Evolutionary conservation across 2,329 filamentous ascomycete species (phyloP).

Genomic region (Colletotrichum tamarilloi): DNA sequence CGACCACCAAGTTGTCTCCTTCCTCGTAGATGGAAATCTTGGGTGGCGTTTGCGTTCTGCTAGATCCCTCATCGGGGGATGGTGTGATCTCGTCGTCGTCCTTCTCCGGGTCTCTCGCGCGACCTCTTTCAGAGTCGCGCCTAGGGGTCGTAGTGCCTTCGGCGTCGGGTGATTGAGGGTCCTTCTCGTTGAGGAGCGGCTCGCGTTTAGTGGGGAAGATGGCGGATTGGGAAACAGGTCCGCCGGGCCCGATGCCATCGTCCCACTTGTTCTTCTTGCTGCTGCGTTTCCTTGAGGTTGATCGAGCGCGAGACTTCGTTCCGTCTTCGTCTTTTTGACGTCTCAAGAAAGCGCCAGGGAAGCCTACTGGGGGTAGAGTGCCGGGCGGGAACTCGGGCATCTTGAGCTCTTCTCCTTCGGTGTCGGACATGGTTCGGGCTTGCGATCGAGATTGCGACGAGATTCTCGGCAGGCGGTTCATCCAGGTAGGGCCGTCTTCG

Average conservation of each 20-base stretch:
- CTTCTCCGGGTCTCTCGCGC: conserved; percentile 26
- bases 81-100: conserved; percentile 27
- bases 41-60: conserved; percentile 35
- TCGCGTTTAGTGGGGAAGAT: conserved; percentile 75
- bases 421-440: conserved; percentile 85
- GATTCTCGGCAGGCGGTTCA: conserved; percentile 86
- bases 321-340: conserved; percentile 83
- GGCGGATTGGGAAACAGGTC: conserved; percentile 89
- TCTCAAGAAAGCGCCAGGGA: conserved; percentile 82
- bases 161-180: conserved; percentile 38
- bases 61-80: conserved; percentile 27
- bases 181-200: conserved; percentile 42
- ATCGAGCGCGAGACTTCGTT: conserved; percentile 52
- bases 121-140: conserved; percentile 25
- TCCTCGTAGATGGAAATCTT: conserved; percentile 81
- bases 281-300: conserved; percentile 69
- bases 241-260: conserved; percentile 80
- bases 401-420: conserved; percentile 74
- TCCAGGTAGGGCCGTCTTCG: conserved; percentile 92
- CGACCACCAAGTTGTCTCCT: conserved; percentile 81
- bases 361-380: conserved; percentile 75
- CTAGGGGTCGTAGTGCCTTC: conserved; percentile 4
- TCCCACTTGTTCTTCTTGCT: conserved; percentile 76
- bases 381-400: conserved; percentile 73
- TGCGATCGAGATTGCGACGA: conserved; percentile 79